Base-by-base conservation (phyloP, 163 green algal genomes). In the Scenedesmus sp. region DNA sequence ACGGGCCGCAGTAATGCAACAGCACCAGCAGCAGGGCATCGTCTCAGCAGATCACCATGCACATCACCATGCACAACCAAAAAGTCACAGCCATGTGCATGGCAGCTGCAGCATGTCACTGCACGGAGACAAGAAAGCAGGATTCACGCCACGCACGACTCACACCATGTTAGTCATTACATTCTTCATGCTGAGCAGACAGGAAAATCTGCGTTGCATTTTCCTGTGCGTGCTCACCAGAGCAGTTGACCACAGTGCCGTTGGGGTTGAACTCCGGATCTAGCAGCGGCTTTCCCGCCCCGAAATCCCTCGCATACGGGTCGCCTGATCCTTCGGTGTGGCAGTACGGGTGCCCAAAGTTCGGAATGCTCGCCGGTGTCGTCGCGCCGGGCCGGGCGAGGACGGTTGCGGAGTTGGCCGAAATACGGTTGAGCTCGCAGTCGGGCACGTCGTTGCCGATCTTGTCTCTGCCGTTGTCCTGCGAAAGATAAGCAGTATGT, bases 401-500 rank as follows among this genome's bases (percentile, higher is more conserved):
- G 26, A 64, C 64, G 66, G 64, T 56, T 12, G 23, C 73, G 57
- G 54, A 79, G 16, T n/a, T 34, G 3, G 23, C 54, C 0, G 54
- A 16, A 6, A 90, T 84, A 0, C 9, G 7, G 64, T 95, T 94
- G 7, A 96, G 89, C 82, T 94, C 91, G 74, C 93, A 94, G 87
- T 96, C 93, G 18, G 93, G 93, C 0, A 18, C 0, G 70, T 93
- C 81, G 59, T 94, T 55, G 55, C 90, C 88, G 1, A 94, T 90
- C 6, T 26, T 57, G 82, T 95, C 93, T 18, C 92, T 81, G 7
- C 93, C 94, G 60, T 96, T 96, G 85, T 96, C 93, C 52, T 79
- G 70, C 70, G 46, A 73, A 20, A 13, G 10, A 73, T 5, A 8
- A 64, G 59, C 8, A 64, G 59, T 64, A 64, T 64, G 59, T 64